Evolutionary conservation across 2,329 filamentous ascomycete species (phyloP).

Genomic region (Alternaria metachromatica): DNA sequence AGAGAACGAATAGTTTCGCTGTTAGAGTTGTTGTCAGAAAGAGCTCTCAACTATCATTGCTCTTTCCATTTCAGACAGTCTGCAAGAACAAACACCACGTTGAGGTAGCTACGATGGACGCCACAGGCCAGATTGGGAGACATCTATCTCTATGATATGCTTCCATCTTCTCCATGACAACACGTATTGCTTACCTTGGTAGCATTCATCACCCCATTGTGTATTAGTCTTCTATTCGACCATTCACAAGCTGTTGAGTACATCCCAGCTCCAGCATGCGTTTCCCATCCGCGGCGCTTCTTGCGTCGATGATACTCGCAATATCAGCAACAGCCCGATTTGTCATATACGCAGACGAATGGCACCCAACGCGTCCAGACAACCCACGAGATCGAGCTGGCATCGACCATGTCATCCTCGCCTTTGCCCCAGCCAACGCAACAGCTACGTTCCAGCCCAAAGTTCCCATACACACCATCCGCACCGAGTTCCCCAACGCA

Average conservation of each 20-base stretch:
- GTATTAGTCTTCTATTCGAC: background rate
- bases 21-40: background rate
- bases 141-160: background rate
- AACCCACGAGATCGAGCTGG: slow-evolving; percentile 37
- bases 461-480: slow-evolving; percentile 58
- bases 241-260: background rate
- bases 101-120: background rate
- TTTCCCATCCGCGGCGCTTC: slow-evolving; percentile 18
- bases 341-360: slow-evolving; percentile 44
- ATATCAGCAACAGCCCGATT: slow-evolving; percentile 33
- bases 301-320: slow-evolving; percentile 20
- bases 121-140: background rate
- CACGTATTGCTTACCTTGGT: background rate
- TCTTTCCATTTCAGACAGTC: background rate
- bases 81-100: background rate
- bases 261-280: slow-evolving; percentile 26
- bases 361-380: slow-evolving; percentile 41
- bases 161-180: background rate
- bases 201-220: background rate
- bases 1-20: background rate
- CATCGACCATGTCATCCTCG: slow-evolving; percentile 46
- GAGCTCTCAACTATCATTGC: background rate
- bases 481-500: slow-evolving; percentile 62
- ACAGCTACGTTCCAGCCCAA: slow-evolving; percentile 61
- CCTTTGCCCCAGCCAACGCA: slow-evolving; percentile 50